Evolutionary conservation across 2,329 filamentous ascomycete genomes (phyloP), one percentile per base, ranked within the genome.

Genomic region (Alternaria rosae): DNA sequence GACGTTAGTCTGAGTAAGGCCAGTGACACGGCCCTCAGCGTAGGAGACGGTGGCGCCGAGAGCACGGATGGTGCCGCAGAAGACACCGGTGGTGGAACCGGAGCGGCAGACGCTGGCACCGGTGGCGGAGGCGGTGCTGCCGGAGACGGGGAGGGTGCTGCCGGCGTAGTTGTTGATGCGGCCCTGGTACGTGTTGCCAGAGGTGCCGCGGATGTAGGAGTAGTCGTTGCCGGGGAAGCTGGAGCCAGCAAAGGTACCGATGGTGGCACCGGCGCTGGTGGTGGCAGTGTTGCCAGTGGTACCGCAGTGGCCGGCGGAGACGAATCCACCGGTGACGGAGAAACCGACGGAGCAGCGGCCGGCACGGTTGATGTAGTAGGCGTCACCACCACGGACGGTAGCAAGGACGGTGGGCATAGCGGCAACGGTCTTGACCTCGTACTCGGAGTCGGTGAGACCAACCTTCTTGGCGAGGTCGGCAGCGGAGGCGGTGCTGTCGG

Each of bases 21-120:
- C 79, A 62, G 78, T 79, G 65, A 81, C 78, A 67, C 76, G 66
- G 25, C 79, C 79, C 59, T 81, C 50, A 53, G 76, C n/a, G 74
- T 81, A 81, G 73, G 63, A 75, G 68, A 81, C 78, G 1, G 77
- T 77, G 0, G 77, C 79, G 63, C 76, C 71, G 3, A 79, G 64
- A 25, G 76, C 66, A 58, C 74, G 74, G 63, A 81, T 73, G 1
- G 74, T 75, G 48, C 79, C 79, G 73, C 79, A 81, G 76, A 67
- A 71, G 71, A 80, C 78, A 67, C 78, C 78, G 52, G 72, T 81
- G 68, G 79, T 81, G 52, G 79, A 81, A 68, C 79, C 79, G 64
- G 79, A 81, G 70, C 79, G 79, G 75, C 79, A 81, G 75, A 81
- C 74, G 67, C 72, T 76, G 67, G 76, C 42, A 23, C 79, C 79